phyloP scores from a whole-genome alignment of 441 rosid species.

The Daphne laureola region DNA sequence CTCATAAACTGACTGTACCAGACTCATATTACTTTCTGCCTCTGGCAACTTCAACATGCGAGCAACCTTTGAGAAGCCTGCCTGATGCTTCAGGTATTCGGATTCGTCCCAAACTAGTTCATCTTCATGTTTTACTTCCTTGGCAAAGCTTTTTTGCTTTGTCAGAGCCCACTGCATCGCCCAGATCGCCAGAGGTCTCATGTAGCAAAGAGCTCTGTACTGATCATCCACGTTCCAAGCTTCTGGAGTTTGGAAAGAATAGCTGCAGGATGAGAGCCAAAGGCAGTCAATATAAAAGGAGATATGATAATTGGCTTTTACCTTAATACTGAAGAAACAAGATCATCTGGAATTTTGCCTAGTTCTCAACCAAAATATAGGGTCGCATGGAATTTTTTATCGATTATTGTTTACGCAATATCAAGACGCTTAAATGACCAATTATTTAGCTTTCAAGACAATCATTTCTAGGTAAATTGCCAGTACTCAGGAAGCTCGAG shows the following conservation, averaged over 20 bases:
- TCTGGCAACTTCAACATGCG: constrained; percentile 29
- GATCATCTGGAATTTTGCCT: too few relatives aligned
- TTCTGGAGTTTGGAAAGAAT: constrained; percentile 67
- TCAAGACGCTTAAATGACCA: neutral
- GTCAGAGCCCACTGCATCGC: constrained; percentile 68
- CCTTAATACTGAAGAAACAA: neutral
- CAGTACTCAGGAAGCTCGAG: neutral
- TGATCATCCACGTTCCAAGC: constrained; percentile 47
- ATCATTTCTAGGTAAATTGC: neutral
- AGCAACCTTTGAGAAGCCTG: constrained; percentile 48
- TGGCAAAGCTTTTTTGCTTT: constrained; percentile 26
- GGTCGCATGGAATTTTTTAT: neutral
- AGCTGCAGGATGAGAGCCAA: constrained; percentile 23
- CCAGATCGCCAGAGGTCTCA: constrained; percentile 75
- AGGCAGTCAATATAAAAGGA: neutral
- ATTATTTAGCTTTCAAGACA: neutral
- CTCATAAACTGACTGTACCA: constrained; percentile 37
- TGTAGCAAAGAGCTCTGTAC: constrained; percentile 57
- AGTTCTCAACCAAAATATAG: too few relatives aligned
- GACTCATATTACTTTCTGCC: constrained; percentile 30
- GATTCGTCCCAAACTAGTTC: constrained; percentile 19
- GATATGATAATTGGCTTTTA: neutral
- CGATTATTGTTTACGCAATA: neutral
- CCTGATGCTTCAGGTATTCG: constrained; percentile 32
- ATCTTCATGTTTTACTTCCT: constrained; percentile 20